Evolutionary conservation across 2,329 filamentous ascomycete species (phyloP).

Genomic region (Aspergillus ruber): DNA sequence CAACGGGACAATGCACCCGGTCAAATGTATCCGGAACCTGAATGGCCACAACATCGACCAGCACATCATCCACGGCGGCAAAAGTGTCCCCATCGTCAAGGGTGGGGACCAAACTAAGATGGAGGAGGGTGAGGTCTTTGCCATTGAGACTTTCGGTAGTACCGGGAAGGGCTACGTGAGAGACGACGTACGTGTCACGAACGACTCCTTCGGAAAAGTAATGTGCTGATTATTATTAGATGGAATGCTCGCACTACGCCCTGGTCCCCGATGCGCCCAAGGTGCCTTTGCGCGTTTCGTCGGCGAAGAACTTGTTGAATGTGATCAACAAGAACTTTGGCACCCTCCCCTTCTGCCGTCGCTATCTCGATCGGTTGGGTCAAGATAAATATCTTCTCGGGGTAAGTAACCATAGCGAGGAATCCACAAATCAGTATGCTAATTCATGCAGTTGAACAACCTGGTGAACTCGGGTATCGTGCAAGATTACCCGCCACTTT

Average conservation of each 20-base stretch:
- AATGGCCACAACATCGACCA: constrained; percentile 86
- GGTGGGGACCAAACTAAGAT: constrained; percentile 84
- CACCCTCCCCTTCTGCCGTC: constrained; percentile 81
- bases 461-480: constrained; percentile 77
- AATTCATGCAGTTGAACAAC: constrained; percentile 64
- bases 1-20: constrained; percentile 67
- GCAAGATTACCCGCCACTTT: constrained; percentile 81
- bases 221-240: constrained; percentile 33
- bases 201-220: background rate
- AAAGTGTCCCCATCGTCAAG: constrained; percentile 92
- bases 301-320: constrained; percentile 76
- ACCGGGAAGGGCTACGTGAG: constrained; percentile 83
- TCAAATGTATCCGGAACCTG: constrained; percentile 81
- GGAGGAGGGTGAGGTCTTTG: constrained; percentile 94
- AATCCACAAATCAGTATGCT: constrained; percentile 13
- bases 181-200: constrained; percentile 60
- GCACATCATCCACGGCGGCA: constrained; percentile 83
- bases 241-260: constrained; percentile 84
- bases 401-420: constrained; percentile 45
- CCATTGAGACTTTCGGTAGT: constrained; percentile 92
- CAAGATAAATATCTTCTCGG: constrained; percentile 91
- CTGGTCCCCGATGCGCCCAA: constrained; percentile 66
- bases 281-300: constrained; percentile 68
- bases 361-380: constrained; percentile 86
- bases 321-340: constrained; percentile 96